Base-by-base conservation (phyloP, 306 rosid genomes). In the Calophaca sinica region DNA sequence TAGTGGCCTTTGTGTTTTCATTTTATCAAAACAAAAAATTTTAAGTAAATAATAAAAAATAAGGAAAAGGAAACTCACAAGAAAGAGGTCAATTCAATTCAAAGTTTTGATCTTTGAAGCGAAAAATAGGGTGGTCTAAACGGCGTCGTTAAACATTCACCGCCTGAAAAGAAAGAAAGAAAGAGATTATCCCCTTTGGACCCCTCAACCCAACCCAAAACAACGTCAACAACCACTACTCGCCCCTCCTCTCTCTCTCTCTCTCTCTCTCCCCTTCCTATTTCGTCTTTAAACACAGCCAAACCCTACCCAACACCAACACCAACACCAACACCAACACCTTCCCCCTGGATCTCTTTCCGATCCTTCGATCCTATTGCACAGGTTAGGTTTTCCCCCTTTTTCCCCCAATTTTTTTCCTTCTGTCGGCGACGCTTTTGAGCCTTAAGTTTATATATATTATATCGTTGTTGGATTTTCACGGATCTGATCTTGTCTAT, bases 271-370 rank as follows among this genome's bases (percentile, higher is more conserved):
- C 5, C 38, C 15, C 20, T 46, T 26, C 55, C 42, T 72, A 62
- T 49, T 6, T 44, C 64, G 3, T 59, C 84, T 6, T 50, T 3
- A 20, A 20, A 20, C 72, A 33, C 68, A 10, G 44, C 78, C 80
- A 77, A 90, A 84, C 92, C 92, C 90, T 84, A 87, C 79, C 26
- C 26, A 20, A 20, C 26, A 20, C 26, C 26, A 20, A 20, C 26
- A 72, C 68, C 44, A 64, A 58, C 74, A 59, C 62, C 50, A 12
- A 53, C 58, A 5, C 71, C 63, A 60, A 6, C 36, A 31, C 10
- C 41, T 76, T 51, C 39, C 49, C 45, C 32, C 55, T 28, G 7
- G 44, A 59, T 46, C 49, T 74, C 75, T 59, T 61, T 62, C 71
- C 38, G 62, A 74, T 84, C 61, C 32, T 77, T 59, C 32, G 79